Evolutionary conservation across 2,329 filamentous ascomycete genomes (phyloP).

Genomic region (Fusarium luffae): DNA sequence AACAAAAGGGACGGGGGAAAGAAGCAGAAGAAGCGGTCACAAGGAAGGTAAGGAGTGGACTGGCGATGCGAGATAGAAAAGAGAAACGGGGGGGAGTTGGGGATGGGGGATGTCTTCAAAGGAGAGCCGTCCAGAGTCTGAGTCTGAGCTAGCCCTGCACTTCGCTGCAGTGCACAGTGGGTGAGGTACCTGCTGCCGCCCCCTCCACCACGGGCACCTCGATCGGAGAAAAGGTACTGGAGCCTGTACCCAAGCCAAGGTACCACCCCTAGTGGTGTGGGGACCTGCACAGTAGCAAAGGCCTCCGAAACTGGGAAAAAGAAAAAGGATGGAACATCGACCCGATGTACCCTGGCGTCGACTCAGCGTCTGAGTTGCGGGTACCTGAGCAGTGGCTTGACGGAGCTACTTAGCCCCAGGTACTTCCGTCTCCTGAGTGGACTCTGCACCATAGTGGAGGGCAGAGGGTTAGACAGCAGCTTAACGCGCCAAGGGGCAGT

Average conservation of each 20-base stretch:
- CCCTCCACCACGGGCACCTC: conserved; percentile 23
- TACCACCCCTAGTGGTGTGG: conserved; percentile 33
- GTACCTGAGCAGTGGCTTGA: conserved; percentile 35
- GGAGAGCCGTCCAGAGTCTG: conserved; percentile 40
- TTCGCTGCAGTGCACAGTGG: conserved; percentile 2
- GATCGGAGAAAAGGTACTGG: conserved; percentile 32
- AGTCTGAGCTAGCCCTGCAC: conserved; percentile 19
- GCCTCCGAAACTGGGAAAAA: conserved; percentile 32
- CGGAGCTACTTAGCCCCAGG: conserved; percentile 35
- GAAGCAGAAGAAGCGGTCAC: conserved; percentile 55
- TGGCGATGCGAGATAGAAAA: conserved; percentile 50
- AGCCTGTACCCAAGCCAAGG: conserved; percentile 17
- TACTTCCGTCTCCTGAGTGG: conserved; percentile 36
- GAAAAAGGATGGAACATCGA: conserved; percentile 36
- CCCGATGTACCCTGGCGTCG: conserved; percentile 25
- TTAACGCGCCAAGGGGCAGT: conserved; percentile 38
- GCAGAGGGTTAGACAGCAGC: conserved; percentile 20
- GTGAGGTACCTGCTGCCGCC: conserved; percentile 9
- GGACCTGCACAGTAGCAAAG: conserved; percentile 23
- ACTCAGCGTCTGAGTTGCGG: conserved; percentile 30
- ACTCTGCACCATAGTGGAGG: conserved; percentile 21
- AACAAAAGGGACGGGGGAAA: conserved; percentile 52
- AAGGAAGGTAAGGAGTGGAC: conserved; percentile 47
- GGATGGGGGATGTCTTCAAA: conserved; percentile 51
- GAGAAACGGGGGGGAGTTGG: conserved; percentile 52